A percentile compares a stretch with the other conserved stretches of the same genome.
These are phyloP conservation scores for Phalaenopsis equestris DNA, from an alignment of 106 monocot genomes.

Conservation along the genomic window DNA sequence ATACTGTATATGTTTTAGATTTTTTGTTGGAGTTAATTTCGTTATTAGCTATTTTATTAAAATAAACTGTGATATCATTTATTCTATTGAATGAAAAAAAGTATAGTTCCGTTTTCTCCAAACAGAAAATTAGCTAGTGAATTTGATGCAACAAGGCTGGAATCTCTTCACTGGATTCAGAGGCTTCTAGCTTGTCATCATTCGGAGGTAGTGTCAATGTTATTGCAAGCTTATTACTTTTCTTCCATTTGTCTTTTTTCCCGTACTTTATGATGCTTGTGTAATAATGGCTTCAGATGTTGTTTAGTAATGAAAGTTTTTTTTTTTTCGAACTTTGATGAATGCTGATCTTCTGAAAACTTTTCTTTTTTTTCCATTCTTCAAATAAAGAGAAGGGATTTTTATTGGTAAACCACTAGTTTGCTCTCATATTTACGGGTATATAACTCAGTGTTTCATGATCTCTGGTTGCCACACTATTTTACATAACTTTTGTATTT, in stretches of 20 bases:
- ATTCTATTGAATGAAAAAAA: constrained; percentile 5
- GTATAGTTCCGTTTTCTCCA: constrained; percentile 3
- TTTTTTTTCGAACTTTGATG: neutral
- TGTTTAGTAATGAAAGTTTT: neutral
- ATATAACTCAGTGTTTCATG: neutral
- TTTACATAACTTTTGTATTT: neutral
- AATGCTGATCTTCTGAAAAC: neutral
- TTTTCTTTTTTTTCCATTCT: neutral
- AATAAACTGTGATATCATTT: neutral
- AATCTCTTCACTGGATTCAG: constrained; percentile 78
- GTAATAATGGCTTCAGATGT: neutral
- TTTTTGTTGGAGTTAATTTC: neutral
- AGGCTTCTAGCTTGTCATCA: constrained; percentile 54
- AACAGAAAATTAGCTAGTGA: constrained; percentile 81
- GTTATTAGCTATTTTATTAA: neutral
- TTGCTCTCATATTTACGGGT: neutral
- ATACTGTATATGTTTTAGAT: neutral
- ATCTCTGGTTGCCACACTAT: neutral
- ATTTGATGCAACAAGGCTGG: constrained; percentile 86
- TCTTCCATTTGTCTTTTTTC: neutral
- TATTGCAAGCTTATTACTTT: neutral
- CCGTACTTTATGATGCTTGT: neutral
- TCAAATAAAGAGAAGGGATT: neutral
- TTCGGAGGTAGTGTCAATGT: constrained; percentile 46
- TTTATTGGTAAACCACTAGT: neutral